Conservation (phyloP, 768 basidiomycete species). For the Lepiota venenata region DNA sequence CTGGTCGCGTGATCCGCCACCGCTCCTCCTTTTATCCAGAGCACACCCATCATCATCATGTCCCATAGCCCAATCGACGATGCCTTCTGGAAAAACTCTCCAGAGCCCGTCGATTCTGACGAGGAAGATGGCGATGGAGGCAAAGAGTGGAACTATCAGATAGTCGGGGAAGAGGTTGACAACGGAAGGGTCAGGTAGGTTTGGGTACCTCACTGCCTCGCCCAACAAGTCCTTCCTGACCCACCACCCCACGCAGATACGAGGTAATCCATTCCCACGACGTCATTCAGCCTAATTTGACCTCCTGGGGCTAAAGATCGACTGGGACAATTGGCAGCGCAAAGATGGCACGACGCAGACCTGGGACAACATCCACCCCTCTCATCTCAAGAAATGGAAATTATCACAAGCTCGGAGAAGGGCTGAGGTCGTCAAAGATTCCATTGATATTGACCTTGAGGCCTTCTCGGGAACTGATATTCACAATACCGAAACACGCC, state of each 20-base stretch:
- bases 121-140: constrained; percentile 18
- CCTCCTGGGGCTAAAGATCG: constrained; percentile 34
- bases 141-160: constrained; percentile 27
- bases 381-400: constrained; percentile 28
- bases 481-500: constrained; percentile 39
- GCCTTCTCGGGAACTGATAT: constrained; percentile 34
- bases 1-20: too few species aligned
- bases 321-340: constrained; percentile 51
- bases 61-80: neutral
- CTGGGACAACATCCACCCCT: constrained; percentile 34
- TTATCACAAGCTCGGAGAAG: constrained; percentile 27
- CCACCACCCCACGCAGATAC: constrained; percentile 19
- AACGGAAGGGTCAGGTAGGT: constrained; percentile 28
- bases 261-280: constrained; percentile 21
- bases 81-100: constrained; percentile 8
- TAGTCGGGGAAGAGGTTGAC: constrained; percentile 40
- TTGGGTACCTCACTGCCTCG: neutral
- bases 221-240: neutral
- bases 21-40: too few species aligned
- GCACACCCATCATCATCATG: too few species aligned
- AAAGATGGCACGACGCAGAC: constrained; percentile 52
- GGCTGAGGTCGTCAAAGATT: constrained; percentile 21
- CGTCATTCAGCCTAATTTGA: neutral
- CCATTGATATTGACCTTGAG: constrained; percentile 33
- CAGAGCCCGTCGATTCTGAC: neutral